Evolutionary conservation across 106 monocot genomes (phyloP).

Genomic region (Apostasia shenzhenica): DNA sequence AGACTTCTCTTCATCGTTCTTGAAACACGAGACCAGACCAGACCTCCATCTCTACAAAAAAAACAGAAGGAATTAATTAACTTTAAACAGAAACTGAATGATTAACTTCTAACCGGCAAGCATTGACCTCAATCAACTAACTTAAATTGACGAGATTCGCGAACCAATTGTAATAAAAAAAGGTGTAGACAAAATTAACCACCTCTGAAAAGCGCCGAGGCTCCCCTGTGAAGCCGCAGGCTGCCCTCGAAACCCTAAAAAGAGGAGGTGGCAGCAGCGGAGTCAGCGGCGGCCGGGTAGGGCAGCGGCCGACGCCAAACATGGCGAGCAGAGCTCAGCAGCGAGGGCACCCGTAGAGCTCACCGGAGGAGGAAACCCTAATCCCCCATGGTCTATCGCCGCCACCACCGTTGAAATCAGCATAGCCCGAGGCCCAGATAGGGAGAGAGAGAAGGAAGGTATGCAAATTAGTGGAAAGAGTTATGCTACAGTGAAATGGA

Average conservation of each 20-base stretch:
- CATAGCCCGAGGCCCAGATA: constrained; percentile 1
- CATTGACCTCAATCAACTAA: neutral
- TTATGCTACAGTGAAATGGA: no score
- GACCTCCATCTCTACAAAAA: neutral
- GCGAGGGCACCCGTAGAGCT: neutral
- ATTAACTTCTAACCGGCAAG: neutral
- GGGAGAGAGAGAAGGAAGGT: no score
- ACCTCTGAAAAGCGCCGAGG: neutral
- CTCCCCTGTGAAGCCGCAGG: neutral
- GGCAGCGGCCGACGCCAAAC: neutral
- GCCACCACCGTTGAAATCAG: neutral
- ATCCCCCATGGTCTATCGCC: neutral
- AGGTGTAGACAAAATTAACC: neutral
- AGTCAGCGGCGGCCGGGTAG: neutral
- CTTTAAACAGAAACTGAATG: no score
- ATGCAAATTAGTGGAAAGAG: no score
- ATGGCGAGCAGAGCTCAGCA: neutral
- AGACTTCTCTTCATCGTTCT: neutral
- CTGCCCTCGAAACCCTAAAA: neutral
- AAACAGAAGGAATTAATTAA: no score
- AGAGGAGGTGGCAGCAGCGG: neutral
- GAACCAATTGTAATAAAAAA: neutral
- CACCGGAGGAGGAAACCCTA: constrained; percentile 5
- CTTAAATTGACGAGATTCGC: neutral
- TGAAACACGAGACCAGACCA: neutral